Percentiles rank a stretch among this genome's conserved stretches.
Evolutionary conservation across 306 rosid genomes (phyloP).

Genomic region (Sophora flavescens): DNA sequence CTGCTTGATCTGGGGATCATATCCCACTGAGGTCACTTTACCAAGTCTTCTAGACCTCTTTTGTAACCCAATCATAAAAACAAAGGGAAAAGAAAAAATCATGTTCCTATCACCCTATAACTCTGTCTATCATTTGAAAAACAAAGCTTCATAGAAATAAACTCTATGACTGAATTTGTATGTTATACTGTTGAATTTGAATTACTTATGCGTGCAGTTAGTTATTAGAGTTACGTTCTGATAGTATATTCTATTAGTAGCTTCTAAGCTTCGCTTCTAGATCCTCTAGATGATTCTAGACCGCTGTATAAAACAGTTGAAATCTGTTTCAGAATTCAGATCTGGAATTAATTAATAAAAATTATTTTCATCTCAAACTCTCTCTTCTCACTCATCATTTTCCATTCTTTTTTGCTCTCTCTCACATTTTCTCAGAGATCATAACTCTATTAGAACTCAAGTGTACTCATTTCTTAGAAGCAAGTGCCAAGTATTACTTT

Average conservation of each 20-base stretch:
- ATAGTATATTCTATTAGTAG: not conserved
- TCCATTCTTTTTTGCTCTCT: not conserved
- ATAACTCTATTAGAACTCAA: constrained; percentile 1
- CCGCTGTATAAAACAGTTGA: not conserved
- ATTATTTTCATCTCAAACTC: not conserved
- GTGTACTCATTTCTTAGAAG: constrained; percentile 12
- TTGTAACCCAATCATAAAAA: not conserved
- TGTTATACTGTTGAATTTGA: not conserved
- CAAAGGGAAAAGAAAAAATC: not conserved
- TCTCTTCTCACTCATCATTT: not conserved
- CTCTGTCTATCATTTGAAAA: not conserved
- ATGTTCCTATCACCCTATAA: not conserved
- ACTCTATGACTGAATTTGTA: not conserved
- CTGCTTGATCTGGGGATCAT: not conserved
- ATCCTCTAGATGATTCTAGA: not conserved
- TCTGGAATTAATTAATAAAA: too few relatives aligned
- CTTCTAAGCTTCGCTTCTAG: not conserved
- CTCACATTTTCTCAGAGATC: not conserved
- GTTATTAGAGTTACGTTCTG: not conserved
- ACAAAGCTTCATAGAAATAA: constrained; percentile 12
- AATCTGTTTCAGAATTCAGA: too few relatives aligned
- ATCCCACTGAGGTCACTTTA: not conserved
- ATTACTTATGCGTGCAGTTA: not conserved
- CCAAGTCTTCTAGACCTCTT: constrained; percentile 29
- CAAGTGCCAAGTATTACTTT: not conserved